Base-by-base conservation (phyloP, 306 rosid genomes). In the Prunus campanulata region DNA sequence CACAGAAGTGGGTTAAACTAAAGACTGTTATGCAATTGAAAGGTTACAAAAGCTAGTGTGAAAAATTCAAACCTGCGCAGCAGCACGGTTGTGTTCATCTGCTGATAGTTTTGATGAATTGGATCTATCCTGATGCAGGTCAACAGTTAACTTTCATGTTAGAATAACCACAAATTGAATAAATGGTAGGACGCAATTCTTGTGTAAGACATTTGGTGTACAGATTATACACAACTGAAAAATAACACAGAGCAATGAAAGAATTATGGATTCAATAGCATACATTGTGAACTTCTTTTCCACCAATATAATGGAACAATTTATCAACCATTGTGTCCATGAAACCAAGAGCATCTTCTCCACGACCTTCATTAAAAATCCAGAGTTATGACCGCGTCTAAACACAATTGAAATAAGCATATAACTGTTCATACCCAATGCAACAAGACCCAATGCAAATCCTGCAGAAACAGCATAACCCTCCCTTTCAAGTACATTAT, bases 391-490 rank as follows among this genome's bases (percentile, higher is more conserved):
- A 70, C 69, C 68, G 46, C 32, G 78, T 75, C 62, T 70, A 49
- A 57, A 67, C 75, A 59, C 71, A 64, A 79, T 32, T 49, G 52
- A 68, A 51, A 56, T 46, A 47, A 46, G 62, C 57, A 19, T 76
- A 62, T 74, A 64, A 83, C 49, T 57, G 67, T 3, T 20, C 84
- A 80, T 92, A 92, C 98, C 97, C 77, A 94, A 81, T 66, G 91
- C 96, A 89, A 94, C 92, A 84, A 94, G 98, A 68, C 98, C 96
- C 77, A 94, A 73, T 5, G 98, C 90, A 86, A 94, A 94, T 82
- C 98, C 98, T 11, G 98, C 98, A 54, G 97, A 92, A 80, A 94
- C 97, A 85, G 98, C 91, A 84, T 91, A 91, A 77, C 98, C 98
- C 87, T 94, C 98, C 83, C 98, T 86, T 87, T 94, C 98, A 65